Base-by-base conservation (phyloP, 2,329 filamentous ascomycete genomes). In the Aureobasidium mangrovei region DNA sequence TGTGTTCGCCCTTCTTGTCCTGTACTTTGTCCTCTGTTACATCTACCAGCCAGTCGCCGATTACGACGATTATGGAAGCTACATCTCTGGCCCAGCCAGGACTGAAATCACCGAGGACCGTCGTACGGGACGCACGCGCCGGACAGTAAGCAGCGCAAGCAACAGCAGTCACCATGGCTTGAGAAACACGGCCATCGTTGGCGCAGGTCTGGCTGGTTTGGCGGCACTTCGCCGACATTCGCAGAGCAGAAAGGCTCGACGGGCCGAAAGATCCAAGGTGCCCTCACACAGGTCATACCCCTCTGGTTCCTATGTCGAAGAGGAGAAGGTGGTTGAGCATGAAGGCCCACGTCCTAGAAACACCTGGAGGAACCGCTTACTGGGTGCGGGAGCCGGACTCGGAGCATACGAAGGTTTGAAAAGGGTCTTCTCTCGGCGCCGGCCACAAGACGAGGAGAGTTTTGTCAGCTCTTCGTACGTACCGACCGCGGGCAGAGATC, bases 361-460 rank as follows among this genome's bases (percentile, higher is more conserved):
- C 28, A 72, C 71, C 1, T 77, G 74, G 75, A 67, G 69, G 29
- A 67, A 77, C 54, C 67, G 72, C 7, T 55, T 77, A 4, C 58
- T 77, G 7, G 73, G 72, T 26, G 74, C 69, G 57, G 72, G 68
- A 12, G 74, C 70, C 33, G 73, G 72, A 7, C 64, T 75, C n/a
- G 72, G 71, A 33, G 67, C 65, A 35, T 63, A 65, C 36, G 56
- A 66, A 61, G 60, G 66, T 7, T 58, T 65, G 1, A 65, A 69
- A 65, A 67, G 86, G 79, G 59, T 83, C 81, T 9, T 88, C 42
- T 75, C 77, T 53, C 69, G 72, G 18, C 78, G 79, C 42, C 74
- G 75, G 28, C 64, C 71, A 66, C 56, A 69, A 41, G 77, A 82
- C 58, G 73, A 77, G 36, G 74, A 77, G 54, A 74, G 75, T 32